phyloP scores from a whole-genome alignment of 2,329 filamentous ascomycete species.

The Leptographium radiaticola region DNA sequence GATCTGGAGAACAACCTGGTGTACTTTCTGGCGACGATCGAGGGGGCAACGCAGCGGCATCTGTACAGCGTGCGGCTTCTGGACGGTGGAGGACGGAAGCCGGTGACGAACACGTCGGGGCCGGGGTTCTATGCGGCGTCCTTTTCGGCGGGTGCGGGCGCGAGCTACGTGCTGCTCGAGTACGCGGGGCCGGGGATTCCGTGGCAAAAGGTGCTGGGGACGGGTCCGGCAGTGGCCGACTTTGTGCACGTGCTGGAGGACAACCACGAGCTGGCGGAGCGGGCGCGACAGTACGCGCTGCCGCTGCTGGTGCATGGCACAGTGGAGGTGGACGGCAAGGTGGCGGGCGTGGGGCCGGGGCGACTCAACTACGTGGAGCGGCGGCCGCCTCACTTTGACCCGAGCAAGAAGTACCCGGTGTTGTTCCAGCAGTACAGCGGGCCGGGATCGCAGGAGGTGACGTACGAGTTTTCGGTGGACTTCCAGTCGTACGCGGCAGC shows the following conservation, averaged over 20 bases:
- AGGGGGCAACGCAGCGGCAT: constrained; percentile 80
- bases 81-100: constrained; percentile 50
- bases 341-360: constrained; percentile 32
- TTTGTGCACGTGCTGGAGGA: constrained; percentile 66
- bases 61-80: constrained; percentile 81
- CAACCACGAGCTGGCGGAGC: constrained; percentile 56
- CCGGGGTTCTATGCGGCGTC: constrained; percentile 72
- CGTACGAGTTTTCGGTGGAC: constrained; percentile 68
- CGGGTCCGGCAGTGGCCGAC: neutral
- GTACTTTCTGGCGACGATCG: constrained; percentile 80
- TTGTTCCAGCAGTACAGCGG: constrained; percentile 93
- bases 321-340: constrained; percentile 53
- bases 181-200: constrained; percentile 79
- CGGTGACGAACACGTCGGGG: constrained; percentile 59
- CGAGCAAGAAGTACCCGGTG: constrained; percentile 77
- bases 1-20: constrained; percentile 77
- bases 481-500: constrained; percentile 86
- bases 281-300: constrained; percentile 64
- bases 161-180: constrained; percentile 71
- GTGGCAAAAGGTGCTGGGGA: constrained; percentile 75
- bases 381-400: constrained; percentile 77
- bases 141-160: constrained; percentile 68
- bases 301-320: constrained; percentile 74
- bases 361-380: constrained; percentile 65
- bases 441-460: constrained; percentile 80